Conservation (phyloP, 1,284 basidiomycete genomes). For the Moesziomyces sp. region DNA sequence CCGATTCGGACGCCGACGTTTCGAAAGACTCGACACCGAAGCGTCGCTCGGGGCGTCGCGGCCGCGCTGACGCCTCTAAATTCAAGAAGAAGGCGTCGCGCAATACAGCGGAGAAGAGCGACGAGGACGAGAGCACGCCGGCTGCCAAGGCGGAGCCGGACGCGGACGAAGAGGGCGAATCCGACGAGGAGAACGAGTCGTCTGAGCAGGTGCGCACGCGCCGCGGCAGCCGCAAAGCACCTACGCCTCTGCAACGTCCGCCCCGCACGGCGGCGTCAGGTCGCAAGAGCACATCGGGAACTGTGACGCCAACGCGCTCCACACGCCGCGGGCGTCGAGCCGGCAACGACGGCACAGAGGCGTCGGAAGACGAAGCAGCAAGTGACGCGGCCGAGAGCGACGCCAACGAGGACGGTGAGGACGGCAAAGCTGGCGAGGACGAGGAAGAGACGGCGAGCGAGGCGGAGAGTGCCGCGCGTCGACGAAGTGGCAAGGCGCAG, state of each 20-base stretch:
- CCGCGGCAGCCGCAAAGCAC: conserved; percentile 32
- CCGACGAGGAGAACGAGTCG: conserved; percentile 55
- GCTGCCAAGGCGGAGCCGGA: conserved; percentile 18
- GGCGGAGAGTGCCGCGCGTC: conserved; percentile 24
- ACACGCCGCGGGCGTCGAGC: conserved; percentile 33
- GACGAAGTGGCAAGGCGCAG: conserved; percentile 17
- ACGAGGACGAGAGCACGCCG: conserved; percentile 14
- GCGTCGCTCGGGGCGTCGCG: conserved; percentile 26
- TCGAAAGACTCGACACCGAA: conserved; percentile 29
- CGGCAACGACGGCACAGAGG: conserved; percentile 20
- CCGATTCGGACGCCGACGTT: conserved; percentile 29
- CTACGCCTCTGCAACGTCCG: conserved; percentile 10
- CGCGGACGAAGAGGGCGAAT: conserved; percentile 34
- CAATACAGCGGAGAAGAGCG: conserved; percentile 30
- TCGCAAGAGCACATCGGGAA: conserved; percentile 36
- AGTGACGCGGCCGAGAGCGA: conserved; percentile 17
- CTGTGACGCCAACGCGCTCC: conserved; percentile 35
- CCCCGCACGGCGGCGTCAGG: conserved; percentile 6
- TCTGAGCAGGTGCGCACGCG: conserved; percentile 36
- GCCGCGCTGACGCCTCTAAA: conserved; percentile 10
- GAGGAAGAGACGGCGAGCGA: conserved; percentile 36
- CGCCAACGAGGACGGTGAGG: conserved; percentile 24
- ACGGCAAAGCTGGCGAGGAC: conserved; percentile 11
- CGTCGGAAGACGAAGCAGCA: conserved; percentile 23
- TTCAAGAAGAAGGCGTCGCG: conserved; percentile 21